Base-by-base conservation (phyloP, 202 grass and related monocot species). In the Panicum virgatum region DNA sequence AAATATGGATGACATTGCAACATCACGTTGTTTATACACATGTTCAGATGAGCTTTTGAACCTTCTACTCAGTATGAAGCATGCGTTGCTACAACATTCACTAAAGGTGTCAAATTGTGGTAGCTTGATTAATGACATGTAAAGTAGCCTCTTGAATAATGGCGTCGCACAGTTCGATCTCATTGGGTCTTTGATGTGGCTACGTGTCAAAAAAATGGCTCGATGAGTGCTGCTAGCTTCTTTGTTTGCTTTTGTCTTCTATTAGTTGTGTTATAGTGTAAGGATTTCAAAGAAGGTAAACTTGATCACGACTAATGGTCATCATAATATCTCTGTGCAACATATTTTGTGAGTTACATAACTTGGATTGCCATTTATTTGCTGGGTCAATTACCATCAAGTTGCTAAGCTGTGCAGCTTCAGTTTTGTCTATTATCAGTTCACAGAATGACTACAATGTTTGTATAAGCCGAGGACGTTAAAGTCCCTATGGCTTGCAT, bases 341-440 rank as follows among this genome's bases (percentile, higher is more conserved):
- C 36, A 69, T 34, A 14, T 47, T 75, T 51, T 58, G 25, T 45
- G 40, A 80, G 25, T 56, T 48, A 30, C 12, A 61, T 66, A 68
- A 26, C 67, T 69, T 75, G 26, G 6, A 32, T 67, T 81, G 60
- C 38, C 66, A 48, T 50, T 48, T 73, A 30, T 66, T 57, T 25
- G 26, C 38, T 20, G 40, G 43, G 38, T 77, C n/a, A 74, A 80
- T 51, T 38, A 39, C 5, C 45, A 81, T 70, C 53, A 83, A 63
- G 9, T 46, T 42, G 36, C 62, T 50, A 65, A 81, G 39, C 16
- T 12, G n/a, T 32, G 54, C 12, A 65, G 38, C 63, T 81, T 84
- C 29, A 66, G 65, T 85, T 77, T 10, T 66, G 7, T 76, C 46
- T 43, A 46, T 77, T 56, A 50, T 82, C 19, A 19, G 22, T 73